Base-by-base conservation (phyloP, 306 rosid genomes). In the Hippophae rhamnoides region DNA sequence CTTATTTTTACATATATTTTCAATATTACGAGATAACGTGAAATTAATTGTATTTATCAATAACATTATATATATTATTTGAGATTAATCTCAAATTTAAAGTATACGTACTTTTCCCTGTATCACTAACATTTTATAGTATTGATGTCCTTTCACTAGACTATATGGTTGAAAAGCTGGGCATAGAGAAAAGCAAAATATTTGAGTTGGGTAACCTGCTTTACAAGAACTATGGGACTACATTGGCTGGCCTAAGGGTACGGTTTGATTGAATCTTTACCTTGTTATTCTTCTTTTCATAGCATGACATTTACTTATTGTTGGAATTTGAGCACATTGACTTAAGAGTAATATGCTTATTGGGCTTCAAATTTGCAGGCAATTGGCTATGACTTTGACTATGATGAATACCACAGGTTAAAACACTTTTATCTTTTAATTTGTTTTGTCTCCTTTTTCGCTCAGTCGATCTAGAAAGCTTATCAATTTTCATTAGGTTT, bases 181-280 rank as follows among this genome's bases (percentile, higher is more conserved):
- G 89, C 70, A 85, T 87, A 72, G 96, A 87, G 10, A 66, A 47
- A 78, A 72, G 79, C 72, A 81, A 77, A 70, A 79, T 88, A 64
- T 48, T 57, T 58, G 83, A 78, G 12, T 69, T 85, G 77, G 75
- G 95, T 64, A 78, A 78, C 67, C 83, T 78, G 5, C 87, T 87
- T 27, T 87, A 92, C 82, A 87, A 77, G 75, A 81, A 87, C 55
- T 92, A 85, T 65, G 98, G 98, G 64, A 92, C 98, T 43, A 87
- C 96, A 59, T 87, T 88, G 96, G 93, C 99, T 72, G 96, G 99
- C 57, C 81, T 92, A 38, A 83, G 93, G 96, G 98, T 92, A 87
- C 47, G 63, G 27, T 55, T 68, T 56, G 63, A 23, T 55, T 68
- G 53, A 44, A 3, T 58, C 7, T 46, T 54, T 8, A 10, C 12